These are phyloP conservation scores for Ordospora pajunii DNA, from an alignment of 371 early-diverging fungal genomes.

Conservation along the genomic window DNA sequence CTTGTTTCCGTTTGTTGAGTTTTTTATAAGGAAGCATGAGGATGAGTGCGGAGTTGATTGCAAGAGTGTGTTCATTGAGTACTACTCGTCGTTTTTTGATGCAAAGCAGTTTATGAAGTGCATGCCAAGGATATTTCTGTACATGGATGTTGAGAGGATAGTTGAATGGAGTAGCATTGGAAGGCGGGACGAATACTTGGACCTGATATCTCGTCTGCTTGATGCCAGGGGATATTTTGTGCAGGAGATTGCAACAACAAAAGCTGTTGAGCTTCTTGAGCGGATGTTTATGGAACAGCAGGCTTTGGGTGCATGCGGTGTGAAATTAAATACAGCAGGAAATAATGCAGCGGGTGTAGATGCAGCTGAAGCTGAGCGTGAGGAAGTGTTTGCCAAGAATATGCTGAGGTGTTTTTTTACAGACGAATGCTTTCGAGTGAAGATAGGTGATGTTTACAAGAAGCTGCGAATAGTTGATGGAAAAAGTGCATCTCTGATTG, in stretches of 20 bases:
- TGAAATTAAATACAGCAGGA: neutral
- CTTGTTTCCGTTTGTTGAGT: constrained; percentile 32
- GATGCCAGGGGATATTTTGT: constrained; percentile 2
- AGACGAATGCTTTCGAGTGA: neutral
- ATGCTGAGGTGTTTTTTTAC: neutral
- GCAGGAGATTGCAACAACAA: neutral
- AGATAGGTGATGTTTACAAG: neutral
- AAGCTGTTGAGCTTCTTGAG: neutral
- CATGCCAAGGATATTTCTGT: constrained; percentile 10
- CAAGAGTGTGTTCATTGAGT: constrained; percentile 18
- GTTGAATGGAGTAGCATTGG: neutral
- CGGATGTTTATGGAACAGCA: neutral
- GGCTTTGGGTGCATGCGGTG: neutral
- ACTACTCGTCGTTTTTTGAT: neutral
- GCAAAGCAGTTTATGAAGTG: neutral
- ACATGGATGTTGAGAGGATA: constrained; percentile 7
- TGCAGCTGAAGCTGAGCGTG: neutral
- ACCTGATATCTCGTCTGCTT: neutral
- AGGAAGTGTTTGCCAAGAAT: constrained; percentile 1
- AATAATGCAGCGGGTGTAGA: neutral
- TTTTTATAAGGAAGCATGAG: constrained; percentile 22
- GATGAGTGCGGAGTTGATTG: neutral
- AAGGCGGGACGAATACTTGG: neutral
- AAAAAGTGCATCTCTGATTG: neutral
- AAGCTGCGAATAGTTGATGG: neutral